Percentiles rank a stretch among this genome's conserved stretches.
phyloP scores from a whole-genome alignment of 805 yeast species.

The Candida glaebosa region DNA sequence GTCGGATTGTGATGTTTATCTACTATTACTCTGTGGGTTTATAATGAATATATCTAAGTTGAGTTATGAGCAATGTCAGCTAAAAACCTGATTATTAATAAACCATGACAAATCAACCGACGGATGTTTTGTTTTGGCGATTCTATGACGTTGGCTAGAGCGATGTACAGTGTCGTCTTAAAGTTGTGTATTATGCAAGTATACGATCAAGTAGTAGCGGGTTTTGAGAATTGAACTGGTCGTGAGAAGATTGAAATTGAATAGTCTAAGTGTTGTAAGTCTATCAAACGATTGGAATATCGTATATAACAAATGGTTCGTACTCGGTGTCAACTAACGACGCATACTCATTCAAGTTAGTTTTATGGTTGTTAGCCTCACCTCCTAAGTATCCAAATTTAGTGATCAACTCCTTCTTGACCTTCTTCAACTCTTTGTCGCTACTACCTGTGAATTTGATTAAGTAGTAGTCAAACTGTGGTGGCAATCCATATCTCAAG shows the following conservation, averaged over 20 bases:
- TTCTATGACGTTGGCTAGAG: too few species aligned
- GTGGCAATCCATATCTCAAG: slow-evolving; percentile 94
- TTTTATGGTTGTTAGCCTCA: slow-evolving; percentile 50
- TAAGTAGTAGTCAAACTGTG: slow-evolving; percentile 64
- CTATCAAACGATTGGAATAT: slow-evolving; percentile 30
- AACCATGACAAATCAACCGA: too few species aligned
- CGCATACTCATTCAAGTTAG: slow-evolving; percentile 81
- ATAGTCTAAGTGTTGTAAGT: too few species aligned
- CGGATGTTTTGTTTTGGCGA: too few species aligned
- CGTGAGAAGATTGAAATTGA: too few species aligned
- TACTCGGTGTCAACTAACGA: slow-evolving; percentile 91
- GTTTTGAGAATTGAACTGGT: neutral
- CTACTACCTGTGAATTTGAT: slow-evolving; percentile 40
- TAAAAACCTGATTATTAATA: too few species aligned
- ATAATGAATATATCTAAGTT: too few species aligned
- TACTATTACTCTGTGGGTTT: too few species aligned
- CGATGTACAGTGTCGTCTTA: too few species aligned
- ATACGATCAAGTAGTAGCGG: neutral
- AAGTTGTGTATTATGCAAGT: neutral
- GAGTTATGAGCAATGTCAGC: too few species aligned
- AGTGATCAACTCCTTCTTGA: slow-evolving; percentile 65
- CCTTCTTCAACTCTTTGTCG: slow-evolving; percentile 43
- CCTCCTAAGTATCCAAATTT: slow-evolving; percentile 92
- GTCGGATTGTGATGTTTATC: neutral
- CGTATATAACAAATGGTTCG: slow-evolving; percentile 91